phyloP scores from a whole-genome alignment of 257 asterid genomes.

The Plantago major region DNA sequence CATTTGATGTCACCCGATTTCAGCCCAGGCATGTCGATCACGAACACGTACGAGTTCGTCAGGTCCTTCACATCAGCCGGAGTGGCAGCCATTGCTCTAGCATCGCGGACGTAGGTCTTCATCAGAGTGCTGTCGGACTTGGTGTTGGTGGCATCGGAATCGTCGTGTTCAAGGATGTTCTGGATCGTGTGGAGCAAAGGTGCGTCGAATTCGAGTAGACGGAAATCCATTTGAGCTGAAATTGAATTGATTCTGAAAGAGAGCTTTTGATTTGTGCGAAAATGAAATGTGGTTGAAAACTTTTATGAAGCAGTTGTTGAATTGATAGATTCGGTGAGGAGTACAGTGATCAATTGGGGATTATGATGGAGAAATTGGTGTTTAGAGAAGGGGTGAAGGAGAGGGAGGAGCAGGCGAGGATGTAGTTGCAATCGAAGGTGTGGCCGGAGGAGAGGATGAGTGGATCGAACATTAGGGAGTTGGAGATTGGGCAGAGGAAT shows the following conservation, averaged over 20 bases:
- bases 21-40: conserved; percentile 78
- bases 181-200: conserved; percentile 52
- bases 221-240: conserved; percentile 36
- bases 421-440: conserved; percentile 77
- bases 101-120: conserved; percentile 59
- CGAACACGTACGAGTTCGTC: conserved; percentile 46
- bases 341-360: too few species aligned
- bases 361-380: conserved; percentile 61
- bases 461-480: conserved; percentile 83
- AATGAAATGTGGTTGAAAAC: too few species aligned
- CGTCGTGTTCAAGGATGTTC: conserved; percentile 42
- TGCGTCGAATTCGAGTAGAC: conserved; percentile 50
- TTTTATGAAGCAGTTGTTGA: too few species aligned
- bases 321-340: too few species aligned
- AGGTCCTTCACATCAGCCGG: conserved; percentile 73
- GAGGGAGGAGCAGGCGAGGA: conserved; percentile 42
- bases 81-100: conserved; percentile 73
- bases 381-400: too few species aligned
- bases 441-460: conserved; percentile 83
- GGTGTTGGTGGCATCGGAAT: conserved; percentile 14
- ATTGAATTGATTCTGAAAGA: neutral
- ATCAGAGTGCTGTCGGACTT: conserved; percentile 39
- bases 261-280: too few species aligned
- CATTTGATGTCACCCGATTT: conserved; percentile 64
- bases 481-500: conserved; percentile 71